A percentile compares a stretch with the other conserved stretches of the same genome.
These are phyloP conservation scores for Colletotrichum higginsianum DNA, from an alignment of 2,329 filamentous ascomycete species.

Conservation along the genomic window DNA sequence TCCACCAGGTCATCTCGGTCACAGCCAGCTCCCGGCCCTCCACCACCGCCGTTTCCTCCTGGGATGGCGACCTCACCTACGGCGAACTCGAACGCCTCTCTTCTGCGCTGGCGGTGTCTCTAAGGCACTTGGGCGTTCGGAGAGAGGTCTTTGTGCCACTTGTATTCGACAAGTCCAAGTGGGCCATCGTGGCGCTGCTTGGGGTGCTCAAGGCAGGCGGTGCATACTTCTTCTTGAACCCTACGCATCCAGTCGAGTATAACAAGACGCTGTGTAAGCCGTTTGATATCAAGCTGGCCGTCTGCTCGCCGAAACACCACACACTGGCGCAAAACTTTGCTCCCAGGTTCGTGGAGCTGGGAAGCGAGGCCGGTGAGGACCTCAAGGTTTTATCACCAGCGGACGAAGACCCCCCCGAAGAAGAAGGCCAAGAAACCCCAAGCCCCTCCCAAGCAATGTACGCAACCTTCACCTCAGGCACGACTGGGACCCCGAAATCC, in stretches of 20 bases:
- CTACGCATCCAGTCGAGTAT: neutral
- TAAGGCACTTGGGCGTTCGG: no score
- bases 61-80: no score
- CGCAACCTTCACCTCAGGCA: slow-evolving; percentile 44
- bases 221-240: slow-evolving; percentile 24
- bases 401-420: neutral
- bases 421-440: neutral
- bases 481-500: slow-evolving; percentile 44
- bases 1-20: no score
- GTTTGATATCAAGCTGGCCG: slow-evolving; percentile 39
- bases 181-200: slow-evolving; percentile 10
- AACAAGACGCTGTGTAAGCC: neutral
- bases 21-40: no score
- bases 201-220: slow-evolving; percentile 9
- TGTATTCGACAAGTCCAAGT: slow-evolving; percentile 7
- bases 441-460: neutral
- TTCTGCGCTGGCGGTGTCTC: no score
- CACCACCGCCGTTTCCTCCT: no score
- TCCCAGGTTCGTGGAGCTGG: neutral
- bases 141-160: slow-evolving; percentile 4
- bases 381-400: neutral
- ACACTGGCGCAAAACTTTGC: neutral
- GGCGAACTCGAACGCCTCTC: no score
- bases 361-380: neutral
- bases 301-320: slow-evolving; percentile 27